Evolutionary conservation across 2,329 filamentous ascomycete species (phyloP), one percentile per base, ranked within the genome.

Genomic region (Calonectria honghensis): DNA sequence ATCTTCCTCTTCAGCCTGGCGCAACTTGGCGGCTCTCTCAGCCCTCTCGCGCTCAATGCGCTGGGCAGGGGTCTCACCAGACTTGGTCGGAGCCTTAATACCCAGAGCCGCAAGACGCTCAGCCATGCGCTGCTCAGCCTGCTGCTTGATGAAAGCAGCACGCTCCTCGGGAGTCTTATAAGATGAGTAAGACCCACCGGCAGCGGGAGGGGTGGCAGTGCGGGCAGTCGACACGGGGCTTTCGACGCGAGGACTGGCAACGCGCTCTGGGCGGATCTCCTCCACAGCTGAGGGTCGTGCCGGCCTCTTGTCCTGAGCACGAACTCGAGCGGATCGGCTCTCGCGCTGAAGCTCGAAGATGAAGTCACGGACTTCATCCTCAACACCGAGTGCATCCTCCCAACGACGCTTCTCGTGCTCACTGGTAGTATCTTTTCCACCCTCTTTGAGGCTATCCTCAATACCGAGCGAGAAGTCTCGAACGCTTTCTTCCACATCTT

Each of bases 341-440:
- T 93, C 94, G 75, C 96, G 93, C 84, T 98, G 96, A 68, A 99
- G 88, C 79, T 98, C 97, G 83, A 97, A 98, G 83, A 99, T 99
- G 85, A 99, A 98, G 82, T 99, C 97, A 81, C 96, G 95, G 75
- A 98, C 94, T 81, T 98, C 96, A 81, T 99, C 96, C 83, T 99
- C 97, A 35, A 99, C 97, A 35, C 97, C 97, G 48, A 99, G 90
- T 13, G 93, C 97, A 85, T 99, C 97, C 80, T 99, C 96, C 97
- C 97, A 99, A 75, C 97, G 92, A 75, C 97, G 93, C 81, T 92
- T 93, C 87, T 99, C 97, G 83, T 98, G 96, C 85, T 98, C 95
- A 76, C 93, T 95, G 4, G 93, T 92, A 50, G 93, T 93, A 79
- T 93, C 94, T 75, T 94, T 91, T 52, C 89, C 91, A 52, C 93